phyloP scores from a whole-genome alignment of 345 rosid genomes.

The Mangifera indica region DNA sequence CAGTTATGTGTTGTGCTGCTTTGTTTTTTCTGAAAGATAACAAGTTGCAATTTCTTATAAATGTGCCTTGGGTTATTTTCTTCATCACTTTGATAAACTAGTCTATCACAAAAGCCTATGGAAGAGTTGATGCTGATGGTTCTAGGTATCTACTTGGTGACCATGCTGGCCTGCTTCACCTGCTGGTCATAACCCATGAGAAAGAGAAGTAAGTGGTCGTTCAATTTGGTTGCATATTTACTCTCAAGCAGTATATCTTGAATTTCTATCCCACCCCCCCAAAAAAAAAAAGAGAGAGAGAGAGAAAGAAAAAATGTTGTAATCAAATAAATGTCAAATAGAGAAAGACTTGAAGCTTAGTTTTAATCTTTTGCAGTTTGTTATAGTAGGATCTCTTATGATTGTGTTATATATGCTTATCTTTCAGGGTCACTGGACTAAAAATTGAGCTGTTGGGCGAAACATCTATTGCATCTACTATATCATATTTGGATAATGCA shows the following conservation, averaged over 20 bases:
- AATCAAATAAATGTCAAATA: too few relatives aligned
- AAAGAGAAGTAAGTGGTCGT: constrained; percentile 72
- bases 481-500: constrained; percentile 91
- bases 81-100: constrained; percentile 20
- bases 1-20: constrained; percentile 11
- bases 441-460: constrained; percentile 96
- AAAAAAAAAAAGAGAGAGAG: too few relatives aligned
- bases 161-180: constrained; percentile 83
- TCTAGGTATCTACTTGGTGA: constrained; percentile 95
- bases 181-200: constrained; percentile 87
- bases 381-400: constrained; percentile 11
- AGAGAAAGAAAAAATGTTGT: too few relatives aligned
- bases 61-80: constrained; percentile 22
- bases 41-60: constrained; percentile 7
- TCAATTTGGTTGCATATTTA: background rate
- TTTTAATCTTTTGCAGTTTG: background rate
- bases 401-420: constrained; percentile 17
- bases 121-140: constrained; percentile 95
- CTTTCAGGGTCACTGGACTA: constrained; percentile 84
- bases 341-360: background rate
- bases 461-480: constrained; percentile 89
- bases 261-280: background rate
- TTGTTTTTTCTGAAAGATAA: background rate
- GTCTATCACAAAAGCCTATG: constrained; percentile 90
- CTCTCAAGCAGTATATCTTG: background rate